Base-by-base conservation (phyloP, 73 alveolate species). In the Breviolum minutum region DNA sequence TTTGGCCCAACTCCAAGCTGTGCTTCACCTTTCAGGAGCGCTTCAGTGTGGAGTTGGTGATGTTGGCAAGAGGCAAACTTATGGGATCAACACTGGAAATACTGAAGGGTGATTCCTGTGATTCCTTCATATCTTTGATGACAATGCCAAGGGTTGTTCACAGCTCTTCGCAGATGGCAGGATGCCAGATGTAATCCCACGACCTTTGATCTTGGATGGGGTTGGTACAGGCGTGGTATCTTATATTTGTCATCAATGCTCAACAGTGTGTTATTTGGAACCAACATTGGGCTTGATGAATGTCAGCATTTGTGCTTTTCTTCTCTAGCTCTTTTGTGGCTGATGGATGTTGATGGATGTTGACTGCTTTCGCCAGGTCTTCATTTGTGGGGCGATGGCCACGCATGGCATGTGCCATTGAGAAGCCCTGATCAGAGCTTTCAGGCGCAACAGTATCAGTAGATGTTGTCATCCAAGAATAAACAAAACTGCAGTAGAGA, bases 371-470 rank as follows among this genome's bases (percentile, higher is more conserved):
- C 26, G 24, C 61, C 69, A 76, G 87, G 66, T 48, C 81, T 68
- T 60, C 96, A 61, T 26, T 24, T 61, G 61, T 89, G 96, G 96
- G 96, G 96, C 30, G 96, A 89, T 60, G 96, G 96, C 60, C 87
- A 89, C 27, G 96, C 96, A 3, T 89, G 96, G 96, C 81, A 80
- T 48, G 96, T 89, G 40, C 94, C 64, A 20, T 48, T 82, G 71
- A 48, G 17, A 20, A 32, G 90, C 69, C 71, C 19, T 9, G 20
- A 32, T 20, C 32, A 82, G 10, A 70, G 71, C 61, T 82, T 82
- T 82, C 90, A 82, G 90, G 70, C 68, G 30, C 40, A 16, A 30
- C n/a, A n/a, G n/a, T n/a, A n/a, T n/a, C n/a, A n/a, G n/a, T n/a
- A n/a, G n/a, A n/a, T n/a, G n/a, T n/a, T n/a, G n/a, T n/a, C n/a